Evolutionary conservation across 805 yeast species (phyloP).

Genomic region (Suhomyces sp.): DNA sequence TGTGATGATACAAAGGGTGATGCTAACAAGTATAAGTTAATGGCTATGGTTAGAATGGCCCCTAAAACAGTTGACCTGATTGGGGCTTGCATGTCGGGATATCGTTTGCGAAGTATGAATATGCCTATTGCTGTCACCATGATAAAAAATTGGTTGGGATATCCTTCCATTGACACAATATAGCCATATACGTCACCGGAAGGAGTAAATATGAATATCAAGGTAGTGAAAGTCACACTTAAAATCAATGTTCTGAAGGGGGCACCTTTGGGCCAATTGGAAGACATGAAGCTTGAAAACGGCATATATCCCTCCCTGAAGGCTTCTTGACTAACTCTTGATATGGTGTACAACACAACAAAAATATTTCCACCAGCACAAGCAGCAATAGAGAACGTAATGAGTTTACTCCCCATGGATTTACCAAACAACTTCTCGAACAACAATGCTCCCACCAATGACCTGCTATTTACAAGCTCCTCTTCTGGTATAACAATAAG

Average conservation of each 20-base stretch:
- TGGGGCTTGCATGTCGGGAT: slow-evolving; percentile 48
- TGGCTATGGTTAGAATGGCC: slow-evolving; percentile 41
- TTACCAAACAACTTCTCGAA: slow-evolving; percentile 57
- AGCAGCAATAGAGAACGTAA: slow-evolving; percentile 57
- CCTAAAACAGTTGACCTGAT: slow-evolving; percentile 52
- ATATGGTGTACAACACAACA: slow-evolving; percentile 56
- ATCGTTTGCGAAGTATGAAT: slow-evolving; percentile 48
- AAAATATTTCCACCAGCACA: slow-evolving; percentile 62
- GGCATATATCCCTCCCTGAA: slow-evolving; percentile 65
- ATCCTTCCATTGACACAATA: slow-evolving; percentile 51
- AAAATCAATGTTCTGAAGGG: slow-evolving; percentile 52
- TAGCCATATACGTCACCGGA: slow-evolving; percentile 51
- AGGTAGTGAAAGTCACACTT: slow-evolving; percentile 40
- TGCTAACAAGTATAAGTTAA: slow-evolving; percentile 47
- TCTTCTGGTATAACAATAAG: slow-evolving; percentile 51
- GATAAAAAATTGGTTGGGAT: slow-evolving; percentile 49
- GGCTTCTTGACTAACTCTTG: slow-evolving; percentile 63
- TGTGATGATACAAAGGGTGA: slow-evolving; percentile 45
- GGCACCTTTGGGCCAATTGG: slow-evolving; percentile 54
- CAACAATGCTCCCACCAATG: slow-evolving; percentile 55
- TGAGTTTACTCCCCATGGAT: slow-evolving; percentile 49
- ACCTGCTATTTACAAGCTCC: slow-evolving; percentile 54
- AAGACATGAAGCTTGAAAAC: slow-evolving; percentile 48
- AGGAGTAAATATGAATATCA: slow-evolving; percentile 40
- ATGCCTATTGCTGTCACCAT: slow-evolving; percentile 56